phyloP scores from a whole-genome alignment of 1,139 yeast species.

The Nakaseomyces bracarensis region DNA sequence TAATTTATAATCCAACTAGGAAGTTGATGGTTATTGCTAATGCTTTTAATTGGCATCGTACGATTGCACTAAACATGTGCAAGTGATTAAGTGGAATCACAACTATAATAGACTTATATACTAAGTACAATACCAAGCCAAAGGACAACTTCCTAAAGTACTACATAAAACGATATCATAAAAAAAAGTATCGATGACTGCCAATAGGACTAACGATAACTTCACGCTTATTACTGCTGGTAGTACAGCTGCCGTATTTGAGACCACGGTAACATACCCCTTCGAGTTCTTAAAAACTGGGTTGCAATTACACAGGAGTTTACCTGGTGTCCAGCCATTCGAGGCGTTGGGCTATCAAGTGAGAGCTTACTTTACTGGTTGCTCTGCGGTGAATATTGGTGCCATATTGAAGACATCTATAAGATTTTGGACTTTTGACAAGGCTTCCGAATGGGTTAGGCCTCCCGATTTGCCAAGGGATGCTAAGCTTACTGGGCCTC shows the following conservation, averaged over 20 bases:
- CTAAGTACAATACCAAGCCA: too few relatives aligned
- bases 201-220: background rate
- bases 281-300: constrained; percentile 76
- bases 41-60: too few relatives aligned
- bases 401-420: constrained; percentile 64
- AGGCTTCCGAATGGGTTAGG: constrained; percentile 69
- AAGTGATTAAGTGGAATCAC: too few relatives aligned
- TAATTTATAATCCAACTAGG: too few relatives aligned
- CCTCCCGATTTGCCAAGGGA: constrained; percentile 35
- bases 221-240: constrained; percentile 41
- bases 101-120: too few relatives aligned
- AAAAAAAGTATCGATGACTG: background rate
- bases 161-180: too few relatives aligned
- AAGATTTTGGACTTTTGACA: constrained; percentile 66
- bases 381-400: constrained; percentile 73
- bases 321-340: constrained; percentile 4
- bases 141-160: too few relatives aligned
- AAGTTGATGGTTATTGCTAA: too few relatives aligned
- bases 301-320: constrained; percentile 46
- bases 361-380: constrained; percentile 57
- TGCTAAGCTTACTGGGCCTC: constrained; percentile 56
- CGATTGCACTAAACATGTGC: too few relatives aligned
- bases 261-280: constrained; percentile 71
- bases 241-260: constrained; percentile 61
- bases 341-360: constrained; percentile 4